These are phyloP conservation scores for Exutisphaerella laricina DNA, from an alignment of 2,329 filamentous ascomycete species.

Conservation along the genomic window DNA sequence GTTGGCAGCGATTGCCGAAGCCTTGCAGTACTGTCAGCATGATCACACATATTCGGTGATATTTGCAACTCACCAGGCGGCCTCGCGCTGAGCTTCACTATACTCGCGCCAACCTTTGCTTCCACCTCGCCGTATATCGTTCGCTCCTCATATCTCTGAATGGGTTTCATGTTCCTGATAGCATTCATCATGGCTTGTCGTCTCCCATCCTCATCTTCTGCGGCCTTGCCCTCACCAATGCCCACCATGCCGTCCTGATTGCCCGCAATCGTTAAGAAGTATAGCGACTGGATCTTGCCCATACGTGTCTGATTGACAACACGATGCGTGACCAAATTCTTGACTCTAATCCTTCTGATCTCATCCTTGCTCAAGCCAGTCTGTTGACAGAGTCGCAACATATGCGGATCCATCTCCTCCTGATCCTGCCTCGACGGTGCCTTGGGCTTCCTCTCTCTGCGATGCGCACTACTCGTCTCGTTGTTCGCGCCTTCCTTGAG, in stretches of 20 bases:
- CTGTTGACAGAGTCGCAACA: constrained; percentile 51
- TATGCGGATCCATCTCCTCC: constrained; percentile 37
- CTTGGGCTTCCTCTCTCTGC: constrained; percentile 36
- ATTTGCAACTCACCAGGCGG: constrained; percentile 79
- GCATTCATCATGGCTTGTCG: constrained; percentile 73
- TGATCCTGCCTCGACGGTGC: constrained; percentile 21
- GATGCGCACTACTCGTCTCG: constrained; percentile 19
- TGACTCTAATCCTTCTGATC: constrained; percentile 55
- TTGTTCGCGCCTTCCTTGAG: constrained; percentile 51
- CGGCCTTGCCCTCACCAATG: constrained; percentile 83
- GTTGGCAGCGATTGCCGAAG: constrained; percentile 87
- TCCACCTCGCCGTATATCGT: constrained; percentile 84
- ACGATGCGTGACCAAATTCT: constrained; percentile 65
- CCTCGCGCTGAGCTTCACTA: constrained; percentile 73
- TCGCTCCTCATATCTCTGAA: constrained; percentile 81
- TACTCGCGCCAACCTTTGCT: constrained; percentile 80
- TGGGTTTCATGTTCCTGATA: constrained; percentile 87
- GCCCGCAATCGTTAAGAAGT: constrained; percentile 74
- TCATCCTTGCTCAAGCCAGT: constrained; percentile 49
- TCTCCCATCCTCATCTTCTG: constrained; percentile 61
- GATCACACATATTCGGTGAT: no score
- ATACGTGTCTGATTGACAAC: constrained; percentile 94
- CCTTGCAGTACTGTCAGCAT: constrained; percentile 50
- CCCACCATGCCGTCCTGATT: constrained; percentile 82
- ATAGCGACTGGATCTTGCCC: constrained; percentile 78